Percentiles rank a stretch among this genome's conserved stretches.
These are phyloP conservation scores for Monosporozyma siamensis DNA, from an alignment of 805 yeast species.

Conservation along the genomic window DNA sequence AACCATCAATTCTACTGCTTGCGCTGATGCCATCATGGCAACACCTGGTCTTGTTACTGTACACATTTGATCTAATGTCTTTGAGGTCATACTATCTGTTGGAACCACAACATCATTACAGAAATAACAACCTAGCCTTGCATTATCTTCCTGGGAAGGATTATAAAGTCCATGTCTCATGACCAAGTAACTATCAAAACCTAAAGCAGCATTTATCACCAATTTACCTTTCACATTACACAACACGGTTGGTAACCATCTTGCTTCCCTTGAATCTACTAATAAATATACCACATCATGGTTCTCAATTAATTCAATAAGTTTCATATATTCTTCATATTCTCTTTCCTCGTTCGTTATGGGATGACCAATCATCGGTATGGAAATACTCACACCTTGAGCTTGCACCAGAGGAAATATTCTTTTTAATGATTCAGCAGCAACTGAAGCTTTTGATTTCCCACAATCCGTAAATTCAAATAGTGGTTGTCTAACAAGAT, in stretches of 20 bases:
- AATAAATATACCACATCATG: conserved; percentile 75
- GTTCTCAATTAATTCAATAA: conserved; percentile 44
- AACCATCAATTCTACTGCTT: conserved; percentile 76
- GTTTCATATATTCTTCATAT: conserved; percentile 39
- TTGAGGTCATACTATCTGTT: conserved; percentile 70
- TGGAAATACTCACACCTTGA: conserved; percentile 54
- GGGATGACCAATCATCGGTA: conserved; percentile 96
- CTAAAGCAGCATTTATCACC: conserved; percentile 88
- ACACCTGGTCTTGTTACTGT: conserved; percentile 97
- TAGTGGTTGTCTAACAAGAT: conserved; percentile 91
- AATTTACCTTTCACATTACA: conserved; percentile 57
- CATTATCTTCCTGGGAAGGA: conserved; percentile 13
- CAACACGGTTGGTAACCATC: conserved; percentile 94
- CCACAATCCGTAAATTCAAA: conserved; percentile 83
- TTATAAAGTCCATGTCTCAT: conserved; percentile 75
- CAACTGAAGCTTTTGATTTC: conserved; percentile 62
- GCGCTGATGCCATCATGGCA: conserved; percentile 76
- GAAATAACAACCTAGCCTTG: conserved; percentile 80
- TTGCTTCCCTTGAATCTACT: conserved; percentile 90
- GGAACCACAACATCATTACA: conserved; percentile 97
- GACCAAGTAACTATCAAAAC: conserved; percentile 87
- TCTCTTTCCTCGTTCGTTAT: conserved; percentile 47
- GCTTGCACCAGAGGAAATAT: conserved; percentile 74
- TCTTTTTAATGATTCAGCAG: conserved; percentile 60
- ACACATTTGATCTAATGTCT: conserved; percentile 96